Evolutionary conservation across 202 grass and related monocot genomes (phyloP).

Genomic region (Musa balbisiana): DNA sequence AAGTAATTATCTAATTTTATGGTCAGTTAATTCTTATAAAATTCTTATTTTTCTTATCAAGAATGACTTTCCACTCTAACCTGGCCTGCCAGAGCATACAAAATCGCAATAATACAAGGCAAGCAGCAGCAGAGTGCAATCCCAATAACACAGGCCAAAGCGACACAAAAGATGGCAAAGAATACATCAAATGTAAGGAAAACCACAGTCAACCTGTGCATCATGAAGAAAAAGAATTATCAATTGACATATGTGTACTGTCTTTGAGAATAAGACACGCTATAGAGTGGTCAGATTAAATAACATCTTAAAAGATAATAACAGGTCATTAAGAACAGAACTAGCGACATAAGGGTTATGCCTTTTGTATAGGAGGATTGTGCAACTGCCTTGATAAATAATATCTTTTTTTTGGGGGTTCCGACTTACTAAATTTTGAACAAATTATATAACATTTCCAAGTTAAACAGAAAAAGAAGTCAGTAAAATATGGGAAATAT

Average conservation of each 20-base stretch:
- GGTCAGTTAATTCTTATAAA: background rate
- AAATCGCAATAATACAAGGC: slow-evolving; percentile 87
- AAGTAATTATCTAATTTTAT: slow-evolving; percentile 2
- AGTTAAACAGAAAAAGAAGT: background rate
- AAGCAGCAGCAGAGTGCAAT: slow-evolving; percentile 96
- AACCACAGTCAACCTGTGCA: slow-evolving; percentile 67
- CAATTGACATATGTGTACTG: background rate
- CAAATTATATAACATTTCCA: background rate
- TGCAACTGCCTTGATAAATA: background rate
- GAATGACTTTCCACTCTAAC: slow-evolving; percentile 26
- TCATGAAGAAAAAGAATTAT: background rate
- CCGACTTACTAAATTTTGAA: background rate
- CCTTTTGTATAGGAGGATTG: background rate
- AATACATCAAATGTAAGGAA: slow-evolving; percentile 91
- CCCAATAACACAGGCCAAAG: slow-evolving; percentile 79
- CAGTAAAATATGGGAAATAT: background rate
- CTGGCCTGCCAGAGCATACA: slow-evolving; percentile 81
- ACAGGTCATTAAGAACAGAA: background rate
- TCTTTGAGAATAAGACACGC: background rate
- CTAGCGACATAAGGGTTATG: too few species aligned
- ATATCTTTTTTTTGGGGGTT: background rate
- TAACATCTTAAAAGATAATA: background rate
- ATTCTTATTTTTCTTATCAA: background rate
- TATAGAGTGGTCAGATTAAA: background rate
- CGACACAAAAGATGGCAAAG: slow-evolving; percentile 77